Conservation (phyloP, 2,329 filamentous ascomycete species). For the Pseudocercospora macadamiae region DNA sequence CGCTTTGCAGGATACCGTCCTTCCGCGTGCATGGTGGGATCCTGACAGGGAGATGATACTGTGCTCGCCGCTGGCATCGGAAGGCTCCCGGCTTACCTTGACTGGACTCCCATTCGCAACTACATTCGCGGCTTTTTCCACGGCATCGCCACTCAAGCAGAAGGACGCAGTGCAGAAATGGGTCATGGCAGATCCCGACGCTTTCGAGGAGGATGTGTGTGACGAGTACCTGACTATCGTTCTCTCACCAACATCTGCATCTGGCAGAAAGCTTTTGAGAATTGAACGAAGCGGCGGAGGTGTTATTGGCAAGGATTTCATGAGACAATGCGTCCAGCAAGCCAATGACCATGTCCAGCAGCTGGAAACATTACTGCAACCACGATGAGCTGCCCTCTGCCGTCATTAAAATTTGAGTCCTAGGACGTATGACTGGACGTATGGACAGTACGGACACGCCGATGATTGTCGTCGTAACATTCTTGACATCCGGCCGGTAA, state of each 20-base stretch:
- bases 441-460: no score
- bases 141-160: constrained; percentile 54
- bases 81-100: constrained; percentile 62
- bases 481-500: no score
- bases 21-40: constrained; percentile 84
- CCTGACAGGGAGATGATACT: constrained; percentile 76
- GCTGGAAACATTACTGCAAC: constrained; percentile 40
- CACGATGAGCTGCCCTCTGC: not conserved
- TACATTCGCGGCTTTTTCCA: constrained; percentile 78
- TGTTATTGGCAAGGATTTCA: constrained; percentile 64
- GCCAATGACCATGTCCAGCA: constrained; percentile 68
- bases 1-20: constrained; percentile 73
- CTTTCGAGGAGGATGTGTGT: constrained; percentile 84
- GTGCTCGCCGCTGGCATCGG: constrained; percentile 65
- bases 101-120: constrained; percentile 72
- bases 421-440: not conserved
- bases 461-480: no score
- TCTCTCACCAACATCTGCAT: constrained; percentile 57
- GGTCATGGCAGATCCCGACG: constrained; percentile 86
- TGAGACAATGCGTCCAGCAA: constrained; percentile 62
- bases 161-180: constrained; percentile 53
- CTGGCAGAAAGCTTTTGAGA: constrained; percentile 62
- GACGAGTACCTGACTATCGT: constrained; percentile 81
- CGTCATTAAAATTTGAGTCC: no score
- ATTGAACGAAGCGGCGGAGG: constrained; percentile 85